Percentiles rank a stretch among this genome's conserved stretches.
Conservation (phyloP, 1,284 basidiomycete genomes). For the Apiotrichum veenhuisii region DNA sequence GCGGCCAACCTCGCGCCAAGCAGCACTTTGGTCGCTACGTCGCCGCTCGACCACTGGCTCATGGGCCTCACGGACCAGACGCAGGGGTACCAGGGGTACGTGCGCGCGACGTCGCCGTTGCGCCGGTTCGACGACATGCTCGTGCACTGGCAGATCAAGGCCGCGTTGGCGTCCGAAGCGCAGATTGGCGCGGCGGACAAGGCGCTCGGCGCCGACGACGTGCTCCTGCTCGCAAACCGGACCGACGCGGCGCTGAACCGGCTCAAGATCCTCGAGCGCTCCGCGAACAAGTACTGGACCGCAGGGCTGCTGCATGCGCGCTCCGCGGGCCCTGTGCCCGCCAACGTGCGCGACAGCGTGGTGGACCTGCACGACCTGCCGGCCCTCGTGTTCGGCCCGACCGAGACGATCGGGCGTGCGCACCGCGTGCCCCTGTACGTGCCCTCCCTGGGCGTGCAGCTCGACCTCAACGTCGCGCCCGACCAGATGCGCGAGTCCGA, state of each 20-base stretch:
- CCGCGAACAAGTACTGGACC: constrained; percentile 30
- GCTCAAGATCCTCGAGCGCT: constrained; percentile 17
- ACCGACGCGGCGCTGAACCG: constrained; percentile 21
- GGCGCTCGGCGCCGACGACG: constrained; percentile 24
- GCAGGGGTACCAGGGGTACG: constrained; percentile 62
- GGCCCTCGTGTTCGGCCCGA: not conserved
- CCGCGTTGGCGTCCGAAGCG: constrained; percentile 54
- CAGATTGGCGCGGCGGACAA: constrained; percentile 8
- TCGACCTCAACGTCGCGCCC: not conserved
- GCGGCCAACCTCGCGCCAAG: not conserved
- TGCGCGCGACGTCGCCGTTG: constrained; percentile 81
- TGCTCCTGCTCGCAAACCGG: constrained; percentile 20
- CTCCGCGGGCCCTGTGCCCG: constrained; percentile 2
- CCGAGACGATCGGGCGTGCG: not conserved
- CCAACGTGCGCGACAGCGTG: not conserved
- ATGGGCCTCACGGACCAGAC: constrained; percentile 61
- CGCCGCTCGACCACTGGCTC: constrained; percentile 56
- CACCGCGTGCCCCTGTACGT: not conserved
- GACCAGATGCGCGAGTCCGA: not conserved
- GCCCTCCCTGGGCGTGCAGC: not conserved
- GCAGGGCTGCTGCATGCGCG: constrained; percentile 18
- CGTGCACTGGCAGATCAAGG: constrained; percentile 91
- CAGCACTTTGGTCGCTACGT: not conserved
- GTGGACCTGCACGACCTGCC: not conserved
- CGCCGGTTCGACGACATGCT: constrained; percentile 81